Evolutionary conservation across 2,329 filamentous ascomycete genomes (phyloP).

Genomic region (Tricladium varicosporioides): DNA sequence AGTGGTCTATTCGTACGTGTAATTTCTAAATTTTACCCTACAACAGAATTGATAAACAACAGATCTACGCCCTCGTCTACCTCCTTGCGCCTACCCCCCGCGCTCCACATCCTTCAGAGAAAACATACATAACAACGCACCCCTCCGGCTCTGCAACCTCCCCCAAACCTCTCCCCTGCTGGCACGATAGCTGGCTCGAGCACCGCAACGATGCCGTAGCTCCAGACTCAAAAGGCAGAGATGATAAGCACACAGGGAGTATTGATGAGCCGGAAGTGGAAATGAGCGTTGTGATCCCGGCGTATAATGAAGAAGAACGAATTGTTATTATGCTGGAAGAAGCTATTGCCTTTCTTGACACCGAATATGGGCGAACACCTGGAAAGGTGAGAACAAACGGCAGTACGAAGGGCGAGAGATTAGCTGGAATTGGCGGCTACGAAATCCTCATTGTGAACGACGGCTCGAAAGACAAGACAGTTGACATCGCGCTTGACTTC

Average conservation of each 20-base stretch:
- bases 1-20: constrained; percentile 19
- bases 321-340: constrained; percentile 85
- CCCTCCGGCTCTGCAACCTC: constrained; percentile 57
- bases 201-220: constrained; percentile 53
- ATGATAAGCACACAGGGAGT: constrained; percentile 44
- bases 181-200: constrained; percentile 74
- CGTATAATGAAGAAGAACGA: constrained; percentile 89
- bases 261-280: constrained; percentile 78
- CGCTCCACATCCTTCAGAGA: constrained; percentile 71
- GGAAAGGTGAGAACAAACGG: constrained; percentile 34
- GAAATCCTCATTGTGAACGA: constrained; percentile 93
- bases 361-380: constrained; percentile 61
- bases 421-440: constrained; percentile 60
- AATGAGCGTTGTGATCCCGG: constrained; percentile 89
- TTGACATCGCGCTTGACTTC: constrained; percentile 76
- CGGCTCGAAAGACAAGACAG: constrained; percentile 80
- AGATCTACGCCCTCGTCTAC: constrained; percentile 68
- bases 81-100: constrained; percentile 81
- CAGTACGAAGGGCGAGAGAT: constrained; percentile 30
- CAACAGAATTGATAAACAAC: not conserved
- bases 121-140: constrained; percentile 75
- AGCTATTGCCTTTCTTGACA: constrained; percentile 81
- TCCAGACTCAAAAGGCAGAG: constrained; percentile 21
- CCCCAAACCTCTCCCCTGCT: constrained; percentile 70
- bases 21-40: not conserved